Evolutionary conservation across 306 rosid genomes (phyloP).

Genomic region (Canavalia gladiata): DNA sequence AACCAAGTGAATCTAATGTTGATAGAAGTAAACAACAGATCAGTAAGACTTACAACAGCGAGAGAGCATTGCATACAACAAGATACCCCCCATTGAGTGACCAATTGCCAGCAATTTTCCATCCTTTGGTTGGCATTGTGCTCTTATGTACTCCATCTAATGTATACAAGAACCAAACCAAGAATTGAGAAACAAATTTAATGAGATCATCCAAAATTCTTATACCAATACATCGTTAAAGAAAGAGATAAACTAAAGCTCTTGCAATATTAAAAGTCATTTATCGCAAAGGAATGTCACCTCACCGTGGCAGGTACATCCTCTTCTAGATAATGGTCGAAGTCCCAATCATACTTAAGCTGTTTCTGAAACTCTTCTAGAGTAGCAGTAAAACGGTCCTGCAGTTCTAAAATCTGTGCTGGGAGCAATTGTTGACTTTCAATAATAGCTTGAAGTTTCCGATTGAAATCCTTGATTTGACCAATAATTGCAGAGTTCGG

Average conservation of each 20-base stretch:
- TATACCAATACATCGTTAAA: not conserved
- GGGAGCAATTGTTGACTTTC: constrained; percentile 60
- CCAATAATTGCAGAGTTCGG: constrained; percentile 42
- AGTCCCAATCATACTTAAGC: constrained; percentile 84
- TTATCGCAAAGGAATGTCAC: constrained; percentile 57
- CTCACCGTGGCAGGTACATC: constrained; percentile 94
- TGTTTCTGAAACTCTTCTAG: constrained; percentile 71
- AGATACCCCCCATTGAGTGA: constrained; percentile 97
- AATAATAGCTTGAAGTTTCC: constrained; percentile 53
- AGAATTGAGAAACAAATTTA: constrained; percentile 34
- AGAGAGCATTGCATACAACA: constrained; percentile 86
- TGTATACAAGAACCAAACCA: constrained; percentile 19
- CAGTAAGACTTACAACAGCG: constrained; percentile 65
- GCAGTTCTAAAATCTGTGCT: constrained; percentile 55
- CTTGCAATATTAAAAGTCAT: constrained; percentile 1
- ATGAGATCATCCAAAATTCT: constrained; percentile 18
- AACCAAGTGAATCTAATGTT: constrained; percentile 17
- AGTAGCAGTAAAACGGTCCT: constrained; percentile 56
- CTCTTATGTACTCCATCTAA: constrained; percentile 87
- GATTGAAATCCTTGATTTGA: constrained; percentile 56
- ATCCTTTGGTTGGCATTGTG: constrained; percentile 73
- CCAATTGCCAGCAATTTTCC: constrained; percentile 87
- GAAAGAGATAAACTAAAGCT: not conserved
- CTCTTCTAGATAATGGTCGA: constrained; percentile 86
- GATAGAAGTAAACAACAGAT: constrained; percentile 31